Base-by-base conservation (phyloP, 2,329 filamentous ascomycete genomes). In the Fusarium concolor region DNA sequence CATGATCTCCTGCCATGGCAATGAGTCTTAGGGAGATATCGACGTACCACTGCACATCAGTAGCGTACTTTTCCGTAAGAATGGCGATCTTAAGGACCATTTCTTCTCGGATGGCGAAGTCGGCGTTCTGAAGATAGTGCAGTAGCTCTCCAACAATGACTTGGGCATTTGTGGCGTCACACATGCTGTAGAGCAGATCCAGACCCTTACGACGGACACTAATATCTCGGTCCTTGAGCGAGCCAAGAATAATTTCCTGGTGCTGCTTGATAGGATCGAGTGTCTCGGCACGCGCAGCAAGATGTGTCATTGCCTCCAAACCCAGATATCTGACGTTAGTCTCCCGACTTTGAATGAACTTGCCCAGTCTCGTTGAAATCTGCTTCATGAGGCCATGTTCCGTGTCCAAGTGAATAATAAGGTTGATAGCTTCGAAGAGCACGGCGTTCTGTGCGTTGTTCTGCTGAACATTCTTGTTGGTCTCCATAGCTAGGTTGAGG, bases 31-130 rank as follows among this genome's bases (percentile, higher is more conserved):
- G 85, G 12, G 96, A 97, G 71, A 98, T 97, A 77, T 99, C 95
- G 66, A 99, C 96, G 79, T 99, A 99, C 96, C 96, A 99, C 82
- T 98, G 95, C 20, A 97, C 93, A 75, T 99, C 96, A 1, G 94
- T 97, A 24, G 96, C 96, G 77, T 99, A 99, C 77, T 98, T 98
- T 78, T 99, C 96, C 1, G 96, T 98, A 68, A 99, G 80, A 75
- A 99, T 99, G 52, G 96, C 96, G 79, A 99, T 97, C 82, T 99
- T 99, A 67, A 99, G 85, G 6, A 98, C 96, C 96, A 99, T 99
- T 79, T 99, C 96, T 81, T 99, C 96, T 67, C 96, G 89, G 74
- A 99, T 97, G 7, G 95, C 95, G 79, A 97, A 99, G 79, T 99
- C 96, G 46, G 96, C 96, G 56, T 93, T 97, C 76, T 97, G 95